phyloP scores from a whole-genome alignment of 495 filamentous ascomycete species.

The Talaromyces proteolyticus region DNA sequence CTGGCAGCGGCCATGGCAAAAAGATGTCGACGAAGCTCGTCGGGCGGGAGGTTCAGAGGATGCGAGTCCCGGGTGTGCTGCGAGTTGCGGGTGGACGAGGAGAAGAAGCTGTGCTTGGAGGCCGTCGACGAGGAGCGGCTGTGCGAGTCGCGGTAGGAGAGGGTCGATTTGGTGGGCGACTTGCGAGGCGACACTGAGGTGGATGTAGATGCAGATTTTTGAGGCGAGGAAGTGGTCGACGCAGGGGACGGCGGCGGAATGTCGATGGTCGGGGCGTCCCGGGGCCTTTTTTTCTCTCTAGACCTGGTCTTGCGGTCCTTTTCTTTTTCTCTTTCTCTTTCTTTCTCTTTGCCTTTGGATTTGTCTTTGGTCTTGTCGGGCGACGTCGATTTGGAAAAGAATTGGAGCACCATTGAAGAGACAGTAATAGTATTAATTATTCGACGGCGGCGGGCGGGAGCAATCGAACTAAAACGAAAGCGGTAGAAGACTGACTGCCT shows the following conservation, averaged over 20 bases:
- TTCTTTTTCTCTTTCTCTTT: conserved; percentile 32
- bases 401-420: conserved; percentile 24
- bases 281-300: too few relatives aligned
- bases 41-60: conserved; percentile 81
- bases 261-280: too few relatives aligned
- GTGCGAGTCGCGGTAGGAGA: conserved; percentile 19
- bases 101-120: conserved; percentile 11
- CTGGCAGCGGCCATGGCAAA: conserved; percentile 65
- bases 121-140: conserved; percentile 28
- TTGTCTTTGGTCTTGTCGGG: conserved; percentile 15
- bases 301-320: conserved; percentile 5
- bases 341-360: conserved; percentile 29
- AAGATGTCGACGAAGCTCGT: conserved; percentile 68
- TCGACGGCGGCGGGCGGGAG: conserved; percentile 8
- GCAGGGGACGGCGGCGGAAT: too few relatives aligned
- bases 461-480: conserved; percentile 42
- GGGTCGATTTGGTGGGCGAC: conserved; percentile 16
- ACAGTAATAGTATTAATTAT: neutral
- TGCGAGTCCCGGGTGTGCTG: conserved; percentile 68
- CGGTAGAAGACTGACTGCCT: conserved; percentile 28
- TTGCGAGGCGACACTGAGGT: conserved; percentile 21
- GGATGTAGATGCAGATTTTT: conserved; percentile 19
- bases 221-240: conserved; percentile 9
- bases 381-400: conserved; percentile 33
- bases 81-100: conserved; percentile 31